phyloP scores from a whole-genome alignment of 345 rosid genomes.

The Eutrema yunnanense region DNA sequence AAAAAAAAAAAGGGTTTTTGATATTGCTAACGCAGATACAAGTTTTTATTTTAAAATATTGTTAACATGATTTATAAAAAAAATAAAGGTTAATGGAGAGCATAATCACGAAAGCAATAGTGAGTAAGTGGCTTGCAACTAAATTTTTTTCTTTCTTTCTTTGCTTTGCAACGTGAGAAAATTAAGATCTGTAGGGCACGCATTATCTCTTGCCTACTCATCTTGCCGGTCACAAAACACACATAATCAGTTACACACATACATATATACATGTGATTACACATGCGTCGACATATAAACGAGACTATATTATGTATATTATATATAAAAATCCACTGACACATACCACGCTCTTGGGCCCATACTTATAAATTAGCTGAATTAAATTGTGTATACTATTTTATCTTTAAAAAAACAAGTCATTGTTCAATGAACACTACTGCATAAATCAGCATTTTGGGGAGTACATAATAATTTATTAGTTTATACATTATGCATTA shows the following conservation, averaged over 20 bases:
- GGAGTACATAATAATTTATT: neutral
- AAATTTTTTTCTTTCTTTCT: neutral
- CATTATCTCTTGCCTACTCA: constrained; percentile 28
- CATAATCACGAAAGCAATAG: constrained; percentile 17
- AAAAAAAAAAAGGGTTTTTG: neutral
- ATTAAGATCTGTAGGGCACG: constrained; percentile 27
- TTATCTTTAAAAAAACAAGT: neutral
- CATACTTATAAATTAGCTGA: neutral
- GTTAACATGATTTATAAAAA: neutral
- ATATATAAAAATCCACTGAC: neutral
- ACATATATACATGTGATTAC: constrained; percentile 12
- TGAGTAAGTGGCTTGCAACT: constrained; percentile 23
- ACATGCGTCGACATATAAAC: neutral
- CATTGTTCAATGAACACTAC: neutral
- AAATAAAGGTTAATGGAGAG: constrained; percentile 18
- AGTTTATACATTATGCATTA: neutral
- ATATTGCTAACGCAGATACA: neutral
- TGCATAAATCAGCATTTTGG: neutral
- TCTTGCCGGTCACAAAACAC: constrained; percentile 35
- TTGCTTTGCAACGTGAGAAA: constrained; percentile 15
- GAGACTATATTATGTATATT: neutral
- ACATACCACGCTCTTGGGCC: neutral
- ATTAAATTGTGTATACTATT: neutral
- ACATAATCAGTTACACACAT: no score
- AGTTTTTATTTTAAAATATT: neutral